A percentile compares a stretch with the other conserved stretches of the same genome.
These are phyloP conservation scores for Meredithiella fracta DNA, from an alignment of 2,329 filamentous ascomycete genomes.

Conservation along the genomic window DNA sequence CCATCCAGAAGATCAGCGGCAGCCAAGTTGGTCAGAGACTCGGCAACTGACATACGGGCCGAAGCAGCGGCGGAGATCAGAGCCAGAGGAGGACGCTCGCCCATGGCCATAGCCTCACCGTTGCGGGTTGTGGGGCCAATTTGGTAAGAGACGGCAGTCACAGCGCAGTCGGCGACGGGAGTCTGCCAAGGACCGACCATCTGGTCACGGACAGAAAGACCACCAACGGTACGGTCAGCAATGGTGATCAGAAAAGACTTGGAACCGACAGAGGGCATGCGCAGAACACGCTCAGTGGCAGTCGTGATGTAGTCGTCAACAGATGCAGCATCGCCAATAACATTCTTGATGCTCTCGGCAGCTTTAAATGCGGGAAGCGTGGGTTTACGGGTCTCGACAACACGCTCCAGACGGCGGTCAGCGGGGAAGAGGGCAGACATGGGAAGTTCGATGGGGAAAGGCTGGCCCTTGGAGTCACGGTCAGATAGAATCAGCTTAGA, in stretches of 20 bases:
- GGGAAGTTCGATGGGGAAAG: constrained; percentile 71
- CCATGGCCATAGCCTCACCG: constrained; percentile 96
- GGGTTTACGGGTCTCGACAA: constrained; percentile 53
- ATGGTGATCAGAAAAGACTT: constrained; percentile 97
- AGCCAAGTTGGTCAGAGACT: constrained; percentile 83
- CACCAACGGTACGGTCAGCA: constrained; percentile 80
- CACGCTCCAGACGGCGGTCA: constrained; percentile 62
- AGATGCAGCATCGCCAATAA: constrained; percentile 37
- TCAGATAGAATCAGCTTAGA: constrained; percentile 68
- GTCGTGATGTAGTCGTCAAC: constrained; percentile 40
- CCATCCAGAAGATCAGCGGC: constrained; percentile 57
- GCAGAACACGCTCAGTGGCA: constrained; percentile 66
- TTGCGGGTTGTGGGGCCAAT: constrained; percentile 48
- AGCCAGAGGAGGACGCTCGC: constrained; percentile 76
- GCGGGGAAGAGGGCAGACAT: constrained; percentile 82
- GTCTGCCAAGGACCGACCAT: constrained; percentile 95
- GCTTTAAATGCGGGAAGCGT: constrained; percentile 58
- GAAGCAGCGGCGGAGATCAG: constrained; percentile 81
- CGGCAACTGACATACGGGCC: constrained; percentile 88
- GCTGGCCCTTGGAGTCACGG: constrained; percentile 56
- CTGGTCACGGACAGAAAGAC: constrained; percentile 75
- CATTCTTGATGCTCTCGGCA: constrained; percentile 43
- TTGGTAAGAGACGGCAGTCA: constrained; percentile 69
- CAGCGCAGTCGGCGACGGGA: constrained; percentile 83
- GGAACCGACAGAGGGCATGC: constrained; percentile 79